A percentile compares a stretch with the other conserved stretches of the same genome.
Evolutionary conservation across 768 basidiomycete genomes (phyloP).

Genomic region (Solioccasus polychromus): DNA sequence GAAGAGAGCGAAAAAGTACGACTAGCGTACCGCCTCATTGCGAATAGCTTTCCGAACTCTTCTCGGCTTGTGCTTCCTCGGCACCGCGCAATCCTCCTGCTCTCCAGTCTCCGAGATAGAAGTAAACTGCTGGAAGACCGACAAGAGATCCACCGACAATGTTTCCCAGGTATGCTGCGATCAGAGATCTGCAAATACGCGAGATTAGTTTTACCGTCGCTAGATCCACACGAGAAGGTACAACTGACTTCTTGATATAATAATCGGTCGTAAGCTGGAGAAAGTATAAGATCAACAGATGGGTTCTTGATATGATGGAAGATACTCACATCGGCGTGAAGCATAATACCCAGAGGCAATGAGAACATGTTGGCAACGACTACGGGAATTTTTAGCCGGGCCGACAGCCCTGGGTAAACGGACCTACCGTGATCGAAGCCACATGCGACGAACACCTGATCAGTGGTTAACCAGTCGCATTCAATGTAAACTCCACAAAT

Average conservation of each 20-base stretch:
- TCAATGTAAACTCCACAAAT: not conserved
- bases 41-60: slow-evolving; percentile 10
- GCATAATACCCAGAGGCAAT: slow-evolving; percentile 67
- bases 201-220: not conserved
- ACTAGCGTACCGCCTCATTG: not conserved
- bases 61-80: slow-evolving; percentile 35
- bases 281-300: slow-evolving; percentile 2
- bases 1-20: not conserved
- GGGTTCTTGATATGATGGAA: not conserved
- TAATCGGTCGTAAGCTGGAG: slow-evolving; percentile 35
- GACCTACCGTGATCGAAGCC: slow-evolving; percentile 65
- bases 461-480: not conserved
- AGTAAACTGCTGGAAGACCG: slow-evolving; percentile 60
- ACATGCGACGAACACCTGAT: slow-evolving; percentile 70
- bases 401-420: not conserved
- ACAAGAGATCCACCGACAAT: slow-evolving; percentile 63
- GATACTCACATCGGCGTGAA: slow-evolving; percentile 56
- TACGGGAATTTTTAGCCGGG: slow-evolving; percentile 19
- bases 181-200: slow-evolving; percentile 45
- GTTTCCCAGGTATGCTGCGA: slow-evolving; percentile 66
- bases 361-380: slow-evolving; percentile 79
- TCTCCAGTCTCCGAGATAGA: slow-evolving; percentile 55
- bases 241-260: slow-evolving; percentile 65
- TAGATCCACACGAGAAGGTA: not conserved
- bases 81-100: slow-evolving; percentile 37